These are phyloP conservation scores for Neophaeococcomyces aloes DNA, from an alignment of 2,329 filamentous ascomycete genomes.

Conservation along the genomic window DNA sequence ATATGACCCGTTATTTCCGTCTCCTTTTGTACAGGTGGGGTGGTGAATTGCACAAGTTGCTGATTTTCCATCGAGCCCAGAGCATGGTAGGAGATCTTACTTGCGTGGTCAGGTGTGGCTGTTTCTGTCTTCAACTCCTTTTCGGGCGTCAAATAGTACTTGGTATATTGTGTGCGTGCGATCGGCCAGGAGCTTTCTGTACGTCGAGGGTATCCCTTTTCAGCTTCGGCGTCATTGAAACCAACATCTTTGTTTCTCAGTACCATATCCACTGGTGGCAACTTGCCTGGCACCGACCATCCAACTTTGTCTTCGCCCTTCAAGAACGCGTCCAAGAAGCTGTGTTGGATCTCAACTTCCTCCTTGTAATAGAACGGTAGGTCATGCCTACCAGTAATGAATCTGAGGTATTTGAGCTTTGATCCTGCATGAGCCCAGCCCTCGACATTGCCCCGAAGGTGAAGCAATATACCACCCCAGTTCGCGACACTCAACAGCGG, in stretches of 20 bases:
- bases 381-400: slow-evolving; percentile 61
- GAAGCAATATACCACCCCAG: slow-evolving; percentile 60
- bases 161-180: slow-evolving; percentile 52
- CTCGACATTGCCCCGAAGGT: slow-evolving; percentile 58
- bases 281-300: slow-evolving; percentile 27
- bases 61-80: slow-evolving; percentile 47
- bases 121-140: slow-evolving; percentile 30
- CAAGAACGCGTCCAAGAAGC: slow-evolving; percentile 61
- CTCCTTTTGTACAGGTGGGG: slow-evolving; percentile 47
- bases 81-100: slow-evolving; percentile 48
- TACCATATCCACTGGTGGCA: slow-evolving; percentile 48
- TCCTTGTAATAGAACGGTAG: slow-evolving; percentile 62
- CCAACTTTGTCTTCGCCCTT: slow-evolving; percentile 51
- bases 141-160: slow-evolving; percentile 47
- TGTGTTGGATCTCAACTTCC: slow-evolving; percentile 56
- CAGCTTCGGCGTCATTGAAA: slow-evolving; percentile 52
- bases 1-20: slow-evolving; percentile 62
- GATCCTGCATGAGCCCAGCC: slow-evolving; percentile 54
- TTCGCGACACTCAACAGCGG: slow-evolving; percentile 58
- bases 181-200: slow-evolving; percentile 58
- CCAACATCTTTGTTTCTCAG: slow-evolving; percentile 58
- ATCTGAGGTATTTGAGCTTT: slow-evolving; percentile 56
- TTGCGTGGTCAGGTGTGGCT: slow-evolving; percentile 20
- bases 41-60: slow-evolving; percentile 48
- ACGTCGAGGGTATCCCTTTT: slow-evolving; percentile 46